A percentile compares a stretch with the other conserved stretches of the same genome.
These are phyloP conservation scores for Metschnikowia peoriensis DNA, from an alignment of 805 yeast genomes.

Conservation along the genomic window DNA sequence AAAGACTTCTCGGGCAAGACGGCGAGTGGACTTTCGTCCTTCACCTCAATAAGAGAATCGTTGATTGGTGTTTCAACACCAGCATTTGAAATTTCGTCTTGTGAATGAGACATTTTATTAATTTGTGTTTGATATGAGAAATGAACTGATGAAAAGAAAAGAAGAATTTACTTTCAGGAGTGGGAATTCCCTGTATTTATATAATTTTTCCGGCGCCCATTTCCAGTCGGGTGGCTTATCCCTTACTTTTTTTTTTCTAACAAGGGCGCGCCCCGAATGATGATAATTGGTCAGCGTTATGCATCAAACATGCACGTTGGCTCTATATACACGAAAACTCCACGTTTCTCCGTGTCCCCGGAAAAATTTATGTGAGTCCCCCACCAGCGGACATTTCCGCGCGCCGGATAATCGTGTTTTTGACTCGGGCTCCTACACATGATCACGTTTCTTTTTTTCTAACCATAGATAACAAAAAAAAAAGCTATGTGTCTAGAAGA, in stretches of 20 bases:
- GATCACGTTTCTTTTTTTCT: neutral
- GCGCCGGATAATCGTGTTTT: constrained; percentile 2
- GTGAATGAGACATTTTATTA: constrained; percentile 20
- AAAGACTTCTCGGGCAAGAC: constrained; percentile 31
- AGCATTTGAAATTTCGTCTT: constrained; percentile 21
- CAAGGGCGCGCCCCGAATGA: constrained; percentile 8
- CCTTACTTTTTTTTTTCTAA: constrained; percentile 1
- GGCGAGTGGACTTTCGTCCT: constrained; percentile 12
- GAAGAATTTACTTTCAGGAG: neutral
- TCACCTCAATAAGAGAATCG: constrained; percentile 24
- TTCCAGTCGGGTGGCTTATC: constrained; percentile 1
- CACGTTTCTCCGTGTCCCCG: constrained; percentile 24
- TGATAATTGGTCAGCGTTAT: constrained; percentile 8
- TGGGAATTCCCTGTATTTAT: constrained; percentile 9
- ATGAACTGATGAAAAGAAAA: constrained; percentile 2
- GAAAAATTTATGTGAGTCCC: constrained; percentile 13
- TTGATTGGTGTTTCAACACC: constrained; percentile 35
- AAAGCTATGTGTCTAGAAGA: neutral
- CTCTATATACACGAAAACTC: constrained; percentile 13
- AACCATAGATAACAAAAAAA: neutral
- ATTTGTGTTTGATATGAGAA: neutral
- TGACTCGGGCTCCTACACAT: constrained; percentile 5
- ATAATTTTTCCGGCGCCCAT: constrained; percentile 2
- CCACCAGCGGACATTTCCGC: constrained; percentile 7
- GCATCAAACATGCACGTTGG: constrained; percentile 10